Conservation (phyloP, 345 rosid genomes). For the Ricinus communis region DNA sequence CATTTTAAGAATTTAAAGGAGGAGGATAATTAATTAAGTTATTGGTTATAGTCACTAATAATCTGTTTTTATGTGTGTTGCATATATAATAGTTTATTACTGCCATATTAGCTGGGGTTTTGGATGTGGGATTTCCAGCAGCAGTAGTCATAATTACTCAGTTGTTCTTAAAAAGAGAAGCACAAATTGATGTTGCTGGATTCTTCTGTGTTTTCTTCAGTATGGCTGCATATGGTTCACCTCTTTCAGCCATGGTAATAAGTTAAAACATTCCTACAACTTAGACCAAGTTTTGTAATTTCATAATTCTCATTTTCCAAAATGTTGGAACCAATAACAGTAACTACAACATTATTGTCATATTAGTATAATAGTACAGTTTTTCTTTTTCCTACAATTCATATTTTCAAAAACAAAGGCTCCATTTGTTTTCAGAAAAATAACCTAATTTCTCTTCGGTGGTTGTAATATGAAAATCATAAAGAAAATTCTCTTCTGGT, state of each 20-base stretch:
- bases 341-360: no score
- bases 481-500: no score
- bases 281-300: no score
- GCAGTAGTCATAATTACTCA: conserved; percentile 40
- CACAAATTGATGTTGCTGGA: conserved; percentile 54
- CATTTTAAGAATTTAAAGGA: background rate
- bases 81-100: conserved; percentile 36
- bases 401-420: no score
- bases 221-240: conserved; percentile 65
- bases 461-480: no score
- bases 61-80: background rate
- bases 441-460: no score
- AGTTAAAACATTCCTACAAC: background rate
- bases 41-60: background rate
- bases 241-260: conserved; percentile 87
- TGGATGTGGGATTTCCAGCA: conserved; percentile 60
- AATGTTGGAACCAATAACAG: no score
- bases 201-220: conserved; percentile 55
- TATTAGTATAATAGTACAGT: no score
- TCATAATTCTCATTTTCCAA: no score
- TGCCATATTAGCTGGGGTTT: conserved; percentile 38
- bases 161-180: conserved; percentile 37
- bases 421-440: no score
- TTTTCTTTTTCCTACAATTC: no score
- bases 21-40: background rate